Evolutionary conservation across 2,329 filamentous ascomycete genomes (phyloP).

Genomic region (Trichoderma harzianum): DNA sequence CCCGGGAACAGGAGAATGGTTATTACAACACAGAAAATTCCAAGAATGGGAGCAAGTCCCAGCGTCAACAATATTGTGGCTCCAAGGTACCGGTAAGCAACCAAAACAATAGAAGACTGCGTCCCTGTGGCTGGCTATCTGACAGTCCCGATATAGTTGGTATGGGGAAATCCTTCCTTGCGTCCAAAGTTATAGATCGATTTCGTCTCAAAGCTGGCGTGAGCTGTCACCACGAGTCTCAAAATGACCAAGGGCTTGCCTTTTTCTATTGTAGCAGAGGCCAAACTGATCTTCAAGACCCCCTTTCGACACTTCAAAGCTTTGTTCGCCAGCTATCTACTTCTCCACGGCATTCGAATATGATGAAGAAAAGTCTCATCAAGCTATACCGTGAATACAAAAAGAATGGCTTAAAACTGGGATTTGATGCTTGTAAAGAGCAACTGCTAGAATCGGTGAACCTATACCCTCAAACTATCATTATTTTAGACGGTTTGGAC

Average conservation of each 20-base stretch:
- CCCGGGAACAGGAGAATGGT: background rate
- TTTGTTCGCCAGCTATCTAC: slow-evolving; percentile 5
- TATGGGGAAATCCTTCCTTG: slow-evolving; percentile 5
- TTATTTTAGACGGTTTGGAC: slow-evolving; percentile 6
- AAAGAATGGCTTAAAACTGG: background rate
- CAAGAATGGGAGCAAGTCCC: background rate
- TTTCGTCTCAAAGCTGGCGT: background rate
- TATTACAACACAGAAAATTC: background rate
- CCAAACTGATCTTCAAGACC: background rate
- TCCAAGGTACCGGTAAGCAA: background rate
- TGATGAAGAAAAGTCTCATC: background rate
- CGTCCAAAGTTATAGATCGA: background rate
- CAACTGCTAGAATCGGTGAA: background rate
- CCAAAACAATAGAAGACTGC: background rate
- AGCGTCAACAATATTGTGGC: background rate
- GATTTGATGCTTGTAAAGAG: background rate
- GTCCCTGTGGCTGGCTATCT: background rate
- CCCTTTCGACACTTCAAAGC: background rate
- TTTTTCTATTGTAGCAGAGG: slow-evolving; percentile 6
- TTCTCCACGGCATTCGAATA: background rate
- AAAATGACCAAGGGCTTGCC: background rate
- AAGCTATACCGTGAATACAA: background rate
- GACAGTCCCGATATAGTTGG: background rate
- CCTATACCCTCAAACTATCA: background rate
- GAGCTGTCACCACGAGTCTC: background rate